Evolutionary conservation across 441 rosid genomes (phyloP), one percentile per base, ranked within the genome.

Genomic region (Euphorbia celastroides): DNA sequence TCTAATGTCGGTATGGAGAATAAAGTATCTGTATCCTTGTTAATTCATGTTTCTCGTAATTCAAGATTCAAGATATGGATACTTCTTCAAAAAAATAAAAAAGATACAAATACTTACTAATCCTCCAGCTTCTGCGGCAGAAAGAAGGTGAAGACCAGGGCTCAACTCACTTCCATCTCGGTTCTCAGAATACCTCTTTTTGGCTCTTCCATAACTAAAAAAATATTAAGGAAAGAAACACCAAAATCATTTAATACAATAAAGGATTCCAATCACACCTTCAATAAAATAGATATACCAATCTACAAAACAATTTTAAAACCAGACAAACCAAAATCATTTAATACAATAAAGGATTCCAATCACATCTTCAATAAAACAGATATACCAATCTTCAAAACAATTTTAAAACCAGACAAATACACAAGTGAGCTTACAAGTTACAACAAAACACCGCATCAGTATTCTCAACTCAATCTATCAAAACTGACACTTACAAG

Each of bases 101-200:
- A 7, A 42, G 48, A 5, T 42, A 68, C 34, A 71, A 56, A 66
- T 56, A 76, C 90, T 80, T 32, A 93, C 98, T 89, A 93, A 78
- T 77, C 81, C 92, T 70, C 99, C 96, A 56, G 97, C 97, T 84
- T 93, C 96, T 62, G 99, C 97, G 62, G 99, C 95, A 71, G 96
- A 86, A 77, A 88, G 90, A 67, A 93, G 93, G 81, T 89, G 97
- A 72, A 88, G 87, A 68, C 80, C 77, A 54, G 93, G 82, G 58
- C 83, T 82, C 68, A 89, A 78, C 72, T 76, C n/a, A n/a, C n/a
- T 82, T 67, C 75, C 84, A 55, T 86, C 90, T 74, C 83, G 79
- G 70, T 69, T 77, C 76, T 64, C 77, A 61, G 86, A 83, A 70
- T 93, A 89, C 79, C 97, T 86, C 69, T 85, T 73, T 70, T 89